Evolutionary conservation across 2,329 filamentous ascomycete genomes (phyloP).

Genomic region (Beauveria caledonica): DNA sequence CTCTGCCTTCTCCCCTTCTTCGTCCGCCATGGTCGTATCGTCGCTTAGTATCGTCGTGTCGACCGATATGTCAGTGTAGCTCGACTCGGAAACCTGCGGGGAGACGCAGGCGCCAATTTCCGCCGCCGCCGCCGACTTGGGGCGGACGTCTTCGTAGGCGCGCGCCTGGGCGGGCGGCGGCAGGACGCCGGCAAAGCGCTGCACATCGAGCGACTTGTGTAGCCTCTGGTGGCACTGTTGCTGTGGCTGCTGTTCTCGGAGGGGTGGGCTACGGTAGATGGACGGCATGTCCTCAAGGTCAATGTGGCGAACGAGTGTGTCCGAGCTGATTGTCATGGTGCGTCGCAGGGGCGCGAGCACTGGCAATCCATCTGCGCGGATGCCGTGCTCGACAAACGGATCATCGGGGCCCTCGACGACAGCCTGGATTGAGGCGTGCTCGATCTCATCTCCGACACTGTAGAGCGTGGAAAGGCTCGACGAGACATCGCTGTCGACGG

Average conservation of each 20-base stretch:
- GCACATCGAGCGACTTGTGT: constrained; percentile 1
- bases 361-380: not conserved
- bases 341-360: constrained; percentile 2
- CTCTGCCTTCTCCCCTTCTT: not conserved
- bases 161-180: constrained; percentile 7
- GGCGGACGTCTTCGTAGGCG: constrained; percentile 14
- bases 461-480: constrained; percentile 50
- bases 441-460: constrained; percentile 35
- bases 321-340: constrained; percentile 10
- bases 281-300: constrained; percentile 9
- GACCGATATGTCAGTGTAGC: constrained; percentile 20
- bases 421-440: constrained; percentile 15
- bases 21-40: not conserved
- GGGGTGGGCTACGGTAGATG: not conserved
- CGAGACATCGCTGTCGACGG: constrained; percentile 36
- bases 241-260: not conserved
- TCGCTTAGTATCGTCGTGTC: not conserved
- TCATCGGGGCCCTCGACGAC: constrained; percentile 16
- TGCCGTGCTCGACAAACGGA: constrained; percentile 23
- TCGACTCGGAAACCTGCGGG: constrained; percentile 15
- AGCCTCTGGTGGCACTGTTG: not conserved
- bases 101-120: not conserved
- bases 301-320: not conserved
- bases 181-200: constrained; percentile 6
- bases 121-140: constrained; percentile 10